phyloP scores from a whole-genome alignment of 1,284 basidiomycete genomes.

The Binderoboletus segoi region DNA sequence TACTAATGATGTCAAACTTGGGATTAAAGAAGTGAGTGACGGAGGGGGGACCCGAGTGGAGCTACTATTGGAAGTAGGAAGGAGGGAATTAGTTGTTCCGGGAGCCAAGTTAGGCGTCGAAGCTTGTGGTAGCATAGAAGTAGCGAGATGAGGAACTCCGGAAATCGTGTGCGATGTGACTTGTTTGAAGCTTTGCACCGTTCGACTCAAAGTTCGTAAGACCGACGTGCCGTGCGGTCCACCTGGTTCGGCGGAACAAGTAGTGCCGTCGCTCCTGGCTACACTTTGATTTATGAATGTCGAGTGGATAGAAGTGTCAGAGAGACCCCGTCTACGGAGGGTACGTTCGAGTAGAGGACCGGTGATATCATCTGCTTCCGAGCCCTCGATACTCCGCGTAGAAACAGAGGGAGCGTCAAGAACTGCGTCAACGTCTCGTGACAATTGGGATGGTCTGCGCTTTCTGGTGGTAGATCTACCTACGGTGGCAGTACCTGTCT shows the following conservation, averaged over 20 bases:
- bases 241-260: conserved; percentile 1
- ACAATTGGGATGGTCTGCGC: conserved; percentile 44
- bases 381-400: conserved; percentile 27
- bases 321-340: conserved; percentile 77
- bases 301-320: conserved; percentile 88
- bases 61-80: neutral
- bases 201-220: conserved; percentile 35
- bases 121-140: conserved; percentile 2
- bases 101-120: neutral
- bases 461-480: conserved; percentile 26
- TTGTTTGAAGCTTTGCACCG: conserved; percentile 38
- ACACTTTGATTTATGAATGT: conserved; percentile 65
- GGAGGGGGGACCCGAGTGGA: conserved; percentile 29
- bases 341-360: conserved; percentile 63
- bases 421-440: conserved; percentile 76
- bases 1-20: conserved; percentile 41
- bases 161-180: conserved; percentile 37
- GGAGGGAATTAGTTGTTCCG: too few relatives aligned
- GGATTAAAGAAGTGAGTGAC: conserved; percentile 33
- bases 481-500: conserved; percentile 21
- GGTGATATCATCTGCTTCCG: conserved; percentile 41
- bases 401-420: conserved; percentile 56
- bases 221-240: conserved; percentile 30
- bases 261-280: conserved; percentile 16
- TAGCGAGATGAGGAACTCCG: conserved; percentile 16